Percentiles rank a stretch among this genome's conserved stretches.
These are phyloP conservation scores for Aspergillus uvarum DNA, from an alignment of 2,329 filamentous ascomycete species.

Conservation along the genomic window DNA sequence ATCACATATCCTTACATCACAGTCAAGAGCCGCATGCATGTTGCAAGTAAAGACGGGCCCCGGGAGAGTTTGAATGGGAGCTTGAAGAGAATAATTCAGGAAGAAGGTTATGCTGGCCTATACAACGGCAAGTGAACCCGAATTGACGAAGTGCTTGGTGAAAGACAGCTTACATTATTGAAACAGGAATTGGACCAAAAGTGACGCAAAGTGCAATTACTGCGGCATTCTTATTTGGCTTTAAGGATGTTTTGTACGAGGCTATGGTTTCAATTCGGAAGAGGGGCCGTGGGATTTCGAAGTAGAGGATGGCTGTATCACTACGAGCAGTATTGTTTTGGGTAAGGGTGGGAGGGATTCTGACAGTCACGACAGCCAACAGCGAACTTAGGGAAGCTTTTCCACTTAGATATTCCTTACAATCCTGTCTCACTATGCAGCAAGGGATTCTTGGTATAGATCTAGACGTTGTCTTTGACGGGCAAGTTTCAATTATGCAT, in stretches of 20 bases:
- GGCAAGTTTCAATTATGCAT: too few relatives aligned
- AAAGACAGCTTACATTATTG: constrained; percentile 12
- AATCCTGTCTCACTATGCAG: too few relatives aligned
- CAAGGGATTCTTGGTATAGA: too few relatives aligned
- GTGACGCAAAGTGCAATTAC: constrained; percentile 96
- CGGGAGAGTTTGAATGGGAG: constrained; percentile 78
- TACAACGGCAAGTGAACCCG: constrained; percentile 73
- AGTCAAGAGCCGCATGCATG: constrained; percentile 96
- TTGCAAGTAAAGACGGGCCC: constrained; percentile 72
- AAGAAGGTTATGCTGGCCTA: constrained; percentile 88
- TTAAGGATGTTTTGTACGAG: constrained; percentile 95
- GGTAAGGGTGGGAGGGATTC: not conserved
- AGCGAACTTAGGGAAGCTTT: too few relatives aligned
- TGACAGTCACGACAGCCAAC: not conserved
- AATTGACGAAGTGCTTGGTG: not conserved
- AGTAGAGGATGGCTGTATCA: constrained; percentile 24
- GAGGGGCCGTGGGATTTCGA: constrained; percentile 28
- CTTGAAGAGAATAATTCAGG: constrained; percentile 74
- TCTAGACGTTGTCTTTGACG: too few relatives aligned
- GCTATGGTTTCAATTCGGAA: constrained; percentile 39
- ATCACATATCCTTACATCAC: constrained; percentile 99
- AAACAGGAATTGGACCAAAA: constrained; percentile 85
- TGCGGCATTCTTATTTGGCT: constrained; percentile 92
- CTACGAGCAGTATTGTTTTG: not conserved
- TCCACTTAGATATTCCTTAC: too few relatives aligned